phyloP scores from a whole-genome alignment of 371 early-diverging fungal species.

The Mortierella sp. region DNA sequence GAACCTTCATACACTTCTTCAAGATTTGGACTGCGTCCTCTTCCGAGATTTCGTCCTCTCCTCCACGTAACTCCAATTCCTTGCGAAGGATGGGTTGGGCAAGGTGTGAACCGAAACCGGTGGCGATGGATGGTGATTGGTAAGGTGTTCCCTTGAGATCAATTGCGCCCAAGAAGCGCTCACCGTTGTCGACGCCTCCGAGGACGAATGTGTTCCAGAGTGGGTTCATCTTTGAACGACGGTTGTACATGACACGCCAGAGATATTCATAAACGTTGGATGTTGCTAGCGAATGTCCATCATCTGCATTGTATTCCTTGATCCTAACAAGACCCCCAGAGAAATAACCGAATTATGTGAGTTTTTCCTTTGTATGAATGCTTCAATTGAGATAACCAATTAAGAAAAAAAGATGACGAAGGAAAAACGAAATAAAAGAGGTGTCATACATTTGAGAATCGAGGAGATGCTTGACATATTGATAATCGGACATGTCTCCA shows the following conservation, averaged over 20 bases:
- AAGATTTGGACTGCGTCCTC: slow-evolving; percentile 92
- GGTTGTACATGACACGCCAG: slow-evolving; percentile 93
- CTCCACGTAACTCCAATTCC: slow-evolving; percentile 87
- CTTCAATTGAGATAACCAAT: too few species aligned
- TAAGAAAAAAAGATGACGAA: slow-evolving; percentile 1
- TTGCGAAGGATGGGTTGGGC: slow-evolving; percentile 97
- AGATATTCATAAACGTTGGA: slow-evolving; percentile 92
- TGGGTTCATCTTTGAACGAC: slow-evolving; percentile 94
- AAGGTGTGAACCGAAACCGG: slow-evolving; percentile 96
- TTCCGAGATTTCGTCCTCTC: slow-evolving; percentile 87
- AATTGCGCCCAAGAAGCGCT: slow-evolving; percentile 93
- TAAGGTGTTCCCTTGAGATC: slow-evolving; percentile 98
- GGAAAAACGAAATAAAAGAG: not conserved
- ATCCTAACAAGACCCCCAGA: slow-evolving; percentile 64
- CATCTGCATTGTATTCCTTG: slow-evolving; percentile 88
- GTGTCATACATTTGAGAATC: slow-evolving; percentile 80
- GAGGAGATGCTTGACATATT: slow-evolving; percentile 89
- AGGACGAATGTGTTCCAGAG: slow-evolving; percentile 96
- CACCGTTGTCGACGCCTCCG: slow-evolving; percentile 88
- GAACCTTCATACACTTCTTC: slow-evolving; percentile 93
- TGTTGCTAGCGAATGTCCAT: slow-evolving; percentile 89
- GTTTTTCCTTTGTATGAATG: too few species aligned
- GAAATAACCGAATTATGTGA: not conserved
- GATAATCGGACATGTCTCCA: slow-evolving; percentile 97
- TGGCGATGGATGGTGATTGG: slow-evolving; percentile 92